phyloP scores from a whole-genome alignment of 805 yeast genomes.

The Saitoella complicata region DNA sequence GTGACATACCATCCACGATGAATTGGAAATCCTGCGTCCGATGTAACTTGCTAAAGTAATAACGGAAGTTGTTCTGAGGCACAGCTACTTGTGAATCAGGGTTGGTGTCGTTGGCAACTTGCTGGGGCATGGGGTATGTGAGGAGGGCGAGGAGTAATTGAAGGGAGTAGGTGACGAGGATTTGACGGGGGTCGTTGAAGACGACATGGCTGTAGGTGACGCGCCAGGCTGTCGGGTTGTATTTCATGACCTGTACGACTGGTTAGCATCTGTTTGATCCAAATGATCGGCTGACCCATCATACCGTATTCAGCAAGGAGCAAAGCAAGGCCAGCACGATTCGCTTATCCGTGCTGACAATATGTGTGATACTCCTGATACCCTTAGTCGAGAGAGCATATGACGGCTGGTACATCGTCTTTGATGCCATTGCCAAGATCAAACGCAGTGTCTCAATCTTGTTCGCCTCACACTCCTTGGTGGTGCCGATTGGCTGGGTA shows the following conservation, averaged over 20 bases:
- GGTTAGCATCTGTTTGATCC: too few relatives aligned
- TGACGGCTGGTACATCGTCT: slow-evolving; percentile 36
- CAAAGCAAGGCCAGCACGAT: slow-evolving; percentile 36
- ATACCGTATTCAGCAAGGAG: slow-evolving; percentile 47
- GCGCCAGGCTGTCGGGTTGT: slow-evolving; percentile 20
- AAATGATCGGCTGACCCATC: too few relatives aligned
- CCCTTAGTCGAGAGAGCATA: slow-evolving; percentile 33
- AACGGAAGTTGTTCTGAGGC: slow-evolving; percentile 18
- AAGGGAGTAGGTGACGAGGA: slow-evolving; percentile 33
- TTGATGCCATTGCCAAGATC: slow-evolving; percentile 44
- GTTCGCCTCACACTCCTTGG: slow-evolving; percentile 39
- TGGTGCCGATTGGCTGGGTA: slow-evolving; percentile 17
- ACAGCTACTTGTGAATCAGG: slow-evolving; percentile 2
- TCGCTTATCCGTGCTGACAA: slow-evolving; percentile 35
- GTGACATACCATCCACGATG: slow-evolving; percentile 16
- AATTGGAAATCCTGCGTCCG: slow-evolving; percentile 21
- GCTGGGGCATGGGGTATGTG: slow-evolving; percentile 43
- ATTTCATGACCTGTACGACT: slow-evolving; percentile 19
- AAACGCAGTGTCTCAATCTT: slow-evolving; percentile 53
- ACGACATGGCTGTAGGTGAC: slow-evolving; percentile 20
- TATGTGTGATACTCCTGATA: slow-evolving; percentile 42
- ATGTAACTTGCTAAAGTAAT: slow-evolving; percentile 21
- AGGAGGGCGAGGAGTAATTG: slow-evolving; percentile 48
- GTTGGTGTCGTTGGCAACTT: slow-evolving; percentile 1
- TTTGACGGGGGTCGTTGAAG: slow-evolving; percentile 16